Percentiles rank a stretch among this genome's conserved stretches.
phyloP scores from a whole-genome alignment of 106 monocot species.

The Alisma plantagoaquatica region DNA sequence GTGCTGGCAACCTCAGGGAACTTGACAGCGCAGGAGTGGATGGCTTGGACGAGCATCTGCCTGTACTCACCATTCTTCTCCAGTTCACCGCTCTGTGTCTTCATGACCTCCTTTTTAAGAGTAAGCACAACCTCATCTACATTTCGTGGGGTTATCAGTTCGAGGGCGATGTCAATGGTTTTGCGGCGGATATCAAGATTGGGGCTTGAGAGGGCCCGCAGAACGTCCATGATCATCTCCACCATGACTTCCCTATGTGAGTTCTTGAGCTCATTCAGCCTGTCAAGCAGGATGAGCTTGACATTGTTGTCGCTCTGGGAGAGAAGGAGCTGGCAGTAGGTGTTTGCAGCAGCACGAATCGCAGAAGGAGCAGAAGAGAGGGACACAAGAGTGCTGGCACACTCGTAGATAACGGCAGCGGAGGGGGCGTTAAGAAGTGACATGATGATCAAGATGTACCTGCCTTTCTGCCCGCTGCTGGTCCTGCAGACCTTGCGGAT shows the following conservation, averaged over 20 bases:
- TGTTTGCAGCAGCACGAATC: slow-evolving; percentile 65
- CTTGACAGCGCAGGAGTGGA: slow-evolving; percentile 81
- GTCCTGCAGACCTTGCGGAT: slow-evolving; percentile 86
- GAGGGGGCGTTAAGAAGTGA: slow-evolving; percentile 43
- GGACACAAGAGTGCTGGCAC: slow-evolving; percentile 73
- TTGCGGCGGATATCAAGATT: slow-evolving; percentile 79
- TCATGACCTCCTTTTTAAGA: slow-evolving; percentile 91
- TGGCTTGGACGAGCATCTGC: slow-evolving; percentile 90
- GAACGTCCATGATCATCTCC: slow-evolving; percentile 78
- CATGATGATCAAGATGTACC: slow-evolving; percentile 77
- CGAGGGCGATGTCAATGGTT: slow-evolving; percentile 68
- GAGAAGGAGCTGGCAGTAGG: slow-evolving; percentile 79
- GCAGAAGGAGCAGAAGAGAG: slow-evolving; percentile 90
- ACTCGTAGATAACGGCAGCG: slow-evolving; percentile 71
- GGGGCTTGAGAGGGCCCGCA: slow-evolving; percentile 68
- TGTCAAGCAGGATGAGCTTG: slow-evolving; percentile 72
- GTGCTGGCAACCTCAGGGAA: slow-evolving; percentile 90
- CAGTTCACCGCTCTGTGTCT: slow-evolving; percentile 78
- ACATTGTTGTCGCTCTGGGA: slow-evolving; percentile 96
- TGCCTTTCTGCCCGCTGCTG: slow-evolving; percentile 58
- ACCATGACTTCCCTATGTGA: slow-evolving; percentile 74
- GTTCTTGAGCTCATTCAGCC: slow-evolving; percentile 58
- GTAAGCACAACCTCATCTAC: slow-evolving; percentile 78
- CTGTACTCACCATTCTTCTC: slow-evolving; percentile 85
- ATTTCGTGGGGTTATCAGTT: slow-evolving; percentile 69